Conservation (phyloP, 2,329 filamentous ascomycete species). For the Trichoderma simmonsii region DNA sequence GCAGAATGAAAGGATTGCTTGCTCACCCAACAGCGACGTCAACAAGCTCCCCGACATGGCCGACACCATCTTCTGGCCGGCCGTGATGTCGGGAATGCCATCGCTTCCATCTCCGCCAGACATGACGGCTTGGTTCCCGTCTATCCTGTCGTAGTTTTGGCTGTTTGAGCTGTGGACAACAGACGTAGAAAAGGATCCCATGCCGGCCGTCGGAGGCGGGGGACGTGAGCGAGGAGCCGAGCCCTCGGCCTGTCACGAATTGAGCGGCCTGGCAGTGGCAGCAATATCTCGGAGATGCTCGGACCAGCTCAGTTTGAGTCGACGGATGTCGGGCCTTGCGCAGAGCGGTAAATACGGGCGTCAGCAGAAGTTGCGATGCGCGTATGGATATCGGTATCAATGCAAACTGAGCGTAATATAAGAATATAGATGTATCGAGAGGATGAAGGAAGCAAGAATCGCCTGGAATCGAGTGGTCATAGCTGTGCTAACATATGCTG, state of each 20-base stretch:
- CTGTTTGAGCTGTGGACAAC: slow-evolving; percentile 19
- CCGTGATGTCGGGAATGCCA: slow-evolving; percentile 65
- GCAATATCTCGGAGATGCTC: slow-evolving; percentile 15
- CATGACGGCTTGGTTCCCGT: slow-evolving; percentile 31
- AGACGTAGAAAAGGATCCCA: slow-evolving; percentile 18
- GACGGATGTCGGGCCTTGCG: not conserved
- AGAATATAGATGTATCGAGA: not conserved
- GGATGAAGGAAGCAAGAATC: not conserved
- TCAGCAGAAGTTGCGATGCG: not conserved
- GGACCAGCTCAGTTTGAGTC: not conserved
- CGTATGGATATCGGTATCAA: not conserved
- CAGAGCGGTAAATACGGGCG: not conserved
- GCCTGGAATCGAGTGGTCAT: slow-evolving; percentile 10
- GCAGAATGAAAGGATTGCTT: not conserved
- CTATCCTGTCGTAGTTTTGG: slow-evolving; percentile 31
- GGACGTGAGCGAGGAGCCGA: slow-evolving; percentile 16
- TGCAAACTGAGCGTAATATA: not conserved
- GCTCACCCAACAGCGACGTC: slow-evolving; percentile 80
- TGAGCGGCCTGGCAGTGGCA: not conserved
- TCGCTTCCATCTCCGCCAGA: slow-evolving; percentile 27
- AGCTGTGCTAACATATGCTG: not conserved
- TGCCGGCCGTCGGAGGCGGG: slow-evolving; percentile 13
- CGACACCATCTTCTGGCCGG: slow-evolving; percentile 89
- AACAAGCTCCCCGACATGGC: slow-evolving; percentile 87
- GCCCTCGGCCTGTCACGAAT: slow-evolving; percentile 1